Evolutionary conservation across 1,284 basidiomycete genomes (phyloP), one percentile per base, ranked within the genome.

Genomic region (Trichosporon inkin): DNA sequence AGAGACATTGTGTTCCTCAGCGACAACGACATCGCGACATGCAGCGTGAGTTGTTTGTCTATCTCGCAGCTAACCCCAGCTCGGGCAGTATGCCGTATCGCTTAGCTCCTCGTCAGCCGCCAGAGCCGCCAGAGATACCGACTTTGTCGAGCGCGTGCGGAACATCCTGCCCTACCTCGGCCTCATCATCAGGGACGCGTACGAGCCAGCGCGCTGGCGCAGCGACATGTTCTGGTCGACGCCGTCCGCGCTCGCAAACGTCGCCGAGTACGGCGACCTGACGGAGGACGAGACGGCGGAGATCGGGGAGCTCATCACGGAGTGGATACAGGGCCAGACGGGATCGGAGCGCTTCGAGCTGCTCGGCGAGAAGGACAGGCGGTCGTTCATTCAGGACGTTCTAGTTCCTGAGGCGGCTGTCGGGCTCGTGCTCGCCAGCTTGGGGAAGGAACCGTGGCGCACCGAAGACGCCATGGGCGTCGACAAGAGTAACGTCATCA

Each of bases 401-500:
- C 65, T 74, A 4, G 34, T 68, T 0, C 70, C 68, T 7, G 72
- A 74, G 64, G 57, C 66, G 2, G 61, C 72, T 37, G 65, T 72
- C 24, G 54, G 49, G 7, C 44, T 41, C 5, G 41, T 47, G 8
- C 22, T 47, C 41, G 41, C 41, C 22, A 47, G 41, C 13, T 13
- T 47, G 41, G 41, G 41, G 1, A 6, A 47, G 10, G 41, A 11
- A 4, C 13, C 24, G 11, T 47, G 22, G 22, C 13, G 17, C 19
- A 20, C 40, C 17, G 19, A 17, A 6, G 40, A 41, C 2, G 17
- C 40, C 19, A 41, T 41, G 40, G 40, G 20, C 19, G 40, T 41
- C 19, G 40, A 41, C 19, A 10, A 32, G 28, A 32, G 28, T 32
- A 4, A 4, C 8, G 28, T 32, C 28, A 4, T 32, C 28, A 32